phyloP scores from a whole-genome alignment of 2,329 filamentous ascomycete genomes.

The Talaromyces sp. region DNA sequence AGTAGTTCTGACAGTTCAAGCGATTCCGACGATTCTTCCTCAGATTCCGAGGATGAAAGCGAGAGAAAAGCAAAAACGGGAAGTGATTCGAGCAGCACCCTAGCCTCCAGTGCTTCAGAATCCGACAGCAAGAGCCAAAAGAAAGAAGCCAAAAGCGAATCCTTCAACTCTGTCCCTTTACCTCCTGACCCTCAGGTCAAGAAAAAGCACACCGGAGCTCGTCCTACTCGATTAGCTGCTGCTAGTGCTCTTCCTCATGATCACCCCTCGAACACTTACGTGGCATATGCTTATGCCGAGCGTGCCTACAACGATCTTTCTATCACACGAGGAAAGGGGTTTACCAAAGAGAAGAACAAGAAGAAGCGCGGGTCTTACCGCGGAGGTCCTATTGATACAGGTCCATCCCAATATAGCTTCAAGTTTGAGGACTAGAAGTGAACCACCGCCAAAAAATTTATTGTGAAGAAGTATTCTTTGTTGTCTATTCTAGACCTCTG shows the following conservation, averaged over 20 bases:
- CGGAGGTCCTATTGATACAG: constrained; percentile 81
- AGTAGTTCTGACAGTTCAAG: constrained; percentile 18
- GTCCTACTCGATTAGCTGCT: constrained; percentile 75
- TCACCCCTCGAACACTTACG: constrained; percentile 75
- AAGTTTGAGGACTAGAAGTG: constrained; percentile 80
- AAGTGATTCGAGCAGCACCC: constrained; percentile 11
- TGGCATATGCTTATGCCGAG: constrained; percentile 82
- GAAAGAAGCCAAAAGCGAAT: constrained; percentile 19
- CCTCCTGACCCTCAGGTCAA: constrained; percentile 18
- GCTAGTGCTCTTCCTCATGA: constrained; percentile 62
- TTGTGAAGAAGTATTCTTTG: background rate
- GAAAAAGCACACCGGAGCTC: constrained; percentile 44
- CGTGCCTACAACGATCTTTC: constrained; percentile 83
- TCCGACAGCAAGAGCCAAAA: constrained; percentile 16
- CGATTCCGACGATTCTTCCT: constrained; percentile 16
- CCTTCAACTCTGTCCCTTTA: constrained; percentile 11
- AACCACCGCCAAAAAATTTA: background rate
- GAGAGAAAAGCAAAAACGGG: constrained; percentile 11
- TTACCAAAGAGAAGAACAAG: constrained; percentile 99
- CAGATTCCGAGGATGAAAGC: constrained; percentile 19
- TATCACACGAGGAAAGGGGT: constrained; percentile 89
- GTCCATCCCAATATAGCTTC: constrained; percentile 69
- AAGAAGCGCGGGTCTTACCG: constrained; percentile 88
- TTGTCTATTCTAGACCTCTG: background rate
- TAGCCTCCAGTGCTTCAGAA: constrained; percentile 7